Evolutionary conservation across 2,329 filamentous ascomycete species (phyloP), one percentile per base, ranked within the genome.

Genomic region (Cryoendolithus antarcticus): DNA sequence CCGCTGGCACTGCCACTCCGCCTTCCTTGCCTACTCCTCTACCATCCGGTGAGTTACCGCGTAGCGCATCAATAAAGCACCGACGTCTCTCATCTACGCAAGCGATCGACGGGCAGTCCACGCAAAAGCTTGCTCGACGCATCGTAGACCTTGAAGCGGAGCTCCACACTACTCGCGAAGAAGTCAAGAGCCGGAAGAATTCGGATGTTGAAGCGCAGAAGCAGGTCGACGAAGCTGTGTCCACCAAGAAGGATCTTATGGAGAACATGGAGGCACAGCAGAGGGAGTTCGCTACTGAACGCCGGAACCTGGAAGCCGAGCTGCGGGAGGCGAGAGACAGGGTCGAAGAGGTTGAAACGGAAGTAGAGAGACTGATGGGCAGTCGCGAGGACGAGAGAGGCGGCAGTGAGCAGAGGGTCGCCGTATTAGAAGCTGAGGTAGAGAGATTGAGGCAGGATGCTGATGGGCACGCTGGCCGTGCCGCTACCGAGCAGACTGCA

Each of bases 211-310:
- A 75, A 50, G 74, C 74, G 54, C 79, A 72, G 64, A 74, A 67
- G 53, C 80, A 79, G 51, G 74, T 94, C 44, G 77, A 91, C 46
- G 89, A 96, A 59, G 84, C 77, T 4, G 85, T 91, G 50, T 88
- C 85, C 2, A 95, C 83, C 1, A 98, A 98, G 60, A 82, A 83
- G 51, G 91, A 96, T 59, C 74, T 98, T 7, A 77, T 98, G 62
- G 81, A 85, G 48, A 98, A 98, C 54, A 85, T 98, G 65, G 86
- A 96, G 55, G 81, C 88, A 9, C 75, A 93, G 48, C 86, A 95
- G 60, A 77, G 77, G 19, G 91, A 96, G 54, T 95, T 94, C 49
- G 70, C 82, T 29, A 77, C 80, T 36, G 89, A 96, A 60, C 77
- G 91, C 30, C 85, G 82, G 53, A 82, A 79, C 7, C 68, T 96